phyloP scores from a whole-genome alignment of 768 basidiomycete species.

The Hypholoma sublateritium region DNA sequence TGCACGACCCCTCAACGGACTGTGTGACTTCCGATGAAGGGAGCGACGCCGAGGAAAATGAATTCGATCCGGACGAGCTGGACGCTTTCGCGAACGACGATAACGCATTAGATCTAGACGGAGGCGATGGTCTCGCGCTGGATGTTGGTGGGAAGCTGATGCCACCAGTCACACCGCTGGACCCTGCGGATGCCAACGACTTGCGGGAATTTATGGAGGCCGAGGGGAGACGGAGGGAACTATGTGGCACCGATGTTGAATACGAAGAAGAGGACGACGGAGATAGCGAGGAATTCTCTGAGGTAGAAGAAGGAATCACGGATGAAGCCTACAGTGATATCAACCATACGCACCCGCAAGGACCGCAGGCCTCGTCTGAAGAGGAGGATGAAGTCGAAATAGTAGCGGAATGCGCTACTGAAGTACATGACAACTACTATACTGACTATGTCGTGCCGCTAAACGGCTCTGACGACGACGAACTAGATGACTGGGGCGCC shows the following conservation, averaged over 20 bases:
- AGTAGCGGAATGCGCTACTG: neutral
- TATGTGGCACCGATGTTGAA: slow-evolving; percentile 47
- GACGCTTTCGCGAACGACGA: slow-evolving; percentile 43
- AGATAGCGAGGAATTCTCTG: slow-evolving; percentile 9
- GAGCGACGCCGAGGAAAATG: slow-evolving; percentile 48
- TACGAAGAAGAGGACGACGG: slow-evolving; percentile 22
- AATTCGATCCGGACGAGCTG: slow-evolving; percentile 59
- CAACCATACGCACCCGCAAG: neutral
- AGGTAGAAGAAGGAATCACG: slow-evolving; percentile 6
- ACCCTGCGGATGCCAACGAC: slow-evolving; percentile 52
- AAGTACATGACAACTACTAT: neutral
- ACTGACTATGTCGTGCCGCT: slow-evolving; percentile 6
- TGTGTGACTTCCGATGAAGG: slow-evolving; percentile 39
- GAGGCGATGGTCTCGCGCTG: neutral
- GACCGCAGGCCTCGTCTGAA: neutral
- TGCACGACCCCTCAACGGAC: slow-evolving; percentile 39
- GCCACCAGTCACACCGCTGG: slow-evolving; percentile 14
- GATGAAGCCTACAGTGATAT: neutral
- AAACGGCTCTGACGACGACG: slow-evolving; percentile 41
- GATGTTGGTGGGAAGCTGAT: neutral
- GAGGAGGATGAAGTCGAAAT: slow-evolving; percentile 4
- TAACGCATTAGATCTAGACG: slow-evolving; percentile 23
- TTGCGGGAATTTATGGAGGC: slow-evolving; percentile 67
- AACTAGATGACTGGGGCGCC: slow-evolving; percentile 36
- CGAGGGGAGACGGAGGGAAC: slow-evolving; percentile 51